phyloP scores from a whole-genome alignment of 2,329 filamentous ascomycete species.

The Clonostachys byssicola region DNA sequence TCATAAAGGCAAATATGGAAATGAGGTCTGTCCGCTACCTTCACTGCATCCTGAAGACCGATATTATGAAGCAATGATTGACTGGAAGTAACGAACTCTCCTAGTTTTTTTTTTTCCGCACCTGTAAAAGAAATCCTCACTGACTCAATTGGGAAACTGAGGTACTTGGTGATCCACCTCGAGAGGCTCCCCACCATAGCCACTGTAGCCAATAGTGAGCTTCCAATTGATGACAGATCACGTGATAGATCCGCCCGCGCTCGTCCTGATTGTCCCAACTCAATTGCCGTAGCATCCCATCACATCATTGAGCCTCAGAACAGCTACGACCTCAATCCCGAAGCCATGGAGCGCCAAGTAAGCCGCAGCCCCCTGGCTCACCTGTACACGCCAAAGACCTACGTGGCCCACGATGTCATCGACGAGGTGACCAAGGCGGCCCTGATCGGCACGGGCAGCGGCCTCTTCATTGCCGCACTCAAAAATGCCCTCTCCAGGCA shows the following conservation, averaged over 20 bases:
- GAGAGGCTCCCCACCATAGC: slow-evolving; percentile 4
- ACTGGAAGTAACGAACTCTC: too few relatives aligned
- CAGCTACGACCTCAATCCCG: slow-evolving; percentile 6
- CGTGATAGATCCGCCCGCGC: too few relatives aligned
- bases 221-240: too few relatives aligned
- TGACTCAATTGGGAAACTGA: background rate
- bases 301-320: too few relatives aligned
- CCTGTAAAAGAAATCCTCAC: slow-evolving; percentile 15
- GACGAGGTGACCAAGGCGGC: slow-evolving; percentile 60
- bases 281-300: too few relatives aligned
- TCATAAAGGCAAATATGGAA: too few relatives aligned
- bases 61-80: too few relatives aligned
- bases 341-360: slow-evolving; percentile 23
- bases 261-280: too few relatives aligned
- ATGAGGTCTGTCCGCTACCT: too few relatives aligned
- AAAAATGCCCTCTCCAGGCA: slow-evolving; percentile 82
- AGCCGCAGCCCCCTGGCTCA: slow-evolving; percentile 17
- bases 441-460: slow-evolving; percentile 60
- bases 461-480: slow-evolving; percentile 70
- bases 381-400: slow-evolving; percentile 28
- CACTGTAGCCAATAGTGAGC: background rate
- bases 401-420: slow-evolving; percentile 73
- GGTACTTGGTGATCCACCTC: background rate
- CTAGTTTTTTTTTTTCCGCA: background rate
- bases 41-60: too few relatives aligned